phyloP scores from a whole-genome alignment of 108 stramenopile genomes.

The Nannochloropsis oceanica region DNA sequence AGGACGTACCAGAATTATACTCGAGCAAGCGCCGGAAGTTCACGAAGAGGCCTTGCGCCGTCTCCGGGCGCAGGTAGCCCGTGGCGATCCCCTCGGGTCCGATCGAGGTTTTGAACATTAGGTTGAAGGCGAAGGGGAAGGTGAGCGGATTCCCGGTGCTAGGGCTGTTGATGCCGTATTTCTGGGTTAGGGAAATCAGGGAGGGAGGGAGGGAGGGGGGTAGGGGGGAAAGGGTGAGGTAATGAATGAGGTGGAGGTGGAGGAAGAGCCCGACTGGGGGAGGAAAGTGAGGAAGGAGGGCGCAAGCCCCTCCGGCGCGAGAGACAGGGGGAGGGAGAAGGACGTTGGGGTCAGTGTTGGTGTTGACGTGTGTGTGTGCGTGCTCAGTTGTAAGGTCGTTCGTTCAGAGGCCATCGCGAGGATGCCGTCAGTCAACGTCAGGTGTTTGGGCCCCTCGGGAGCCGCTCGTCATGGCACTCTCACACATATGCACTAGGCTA shows the following conservation, averaged over 20 bases:
- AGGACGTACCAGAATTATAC: conserved; percentile 60
- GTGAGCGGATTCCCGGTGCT: conserved; percentile 68
- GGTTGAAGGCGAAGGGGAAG: conserved; percentile 95
- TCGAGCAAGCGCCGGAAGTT: conserved; percentile 95
- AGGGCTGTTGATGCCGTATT: conserved; percentile 66
- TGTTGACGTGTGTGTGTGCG: background rate
- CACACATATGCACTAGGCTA: too few relatives aligned
- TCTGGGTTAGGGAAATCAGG: conserved; percentile 1
- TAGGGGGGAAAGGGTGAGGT: too few relatives aligned
- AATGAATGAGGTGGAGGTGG: background rate
- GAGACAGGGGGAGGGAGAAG: background rate
- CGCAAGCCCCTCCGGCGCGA: too few relatives aligned
- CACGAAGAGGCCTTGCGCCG: conserved; percentile 84
- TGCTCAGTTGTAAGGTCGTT: background rate
- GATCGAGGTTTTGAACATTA: conserved; percentile 99
- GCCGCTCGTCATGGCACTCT: background rate
- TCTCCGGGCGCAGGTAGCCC: conserved; percentile 97
- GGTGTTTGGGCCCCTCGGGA: background rate
- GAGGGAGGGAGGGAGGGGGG: background rate
- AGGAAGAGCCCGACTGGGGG: too few relatives aligned
- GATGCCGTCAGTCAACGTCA: background rate
- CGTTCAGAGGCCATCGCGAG: background rate
- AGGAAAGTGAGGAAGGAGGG: too few relatives aligned
- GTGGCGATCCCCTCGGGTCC: conserved; percentile 91
- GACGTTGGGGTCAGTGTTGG: background rate